Base-by-base conservation (phyloP, 2,329 filamentous ascomycete genomes). In the Monilinia fructicola region DNA sequence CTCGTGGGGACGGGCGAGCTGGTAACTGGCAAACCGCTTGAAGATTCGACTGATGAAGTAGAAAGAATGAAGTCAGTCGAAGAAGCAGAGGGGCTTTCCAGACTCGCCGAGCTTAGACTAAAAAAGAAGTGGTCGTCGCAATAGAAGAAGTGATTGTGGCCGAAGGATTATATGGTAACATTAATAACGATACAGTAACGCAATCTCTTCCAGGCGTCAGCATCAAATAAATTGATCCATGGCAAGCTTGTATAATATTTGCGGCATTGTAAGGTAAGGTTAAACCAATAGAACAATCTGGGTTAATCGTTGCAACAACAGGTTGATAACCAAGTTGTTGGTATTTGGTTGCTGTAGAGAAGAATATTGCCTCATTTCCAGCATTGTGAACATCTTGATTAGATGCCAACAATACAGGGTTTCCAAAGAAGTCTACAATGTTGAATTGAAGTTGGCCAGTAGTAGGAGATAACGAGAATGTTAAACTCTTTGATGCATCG, bases 331-430 rank as follows among this genome's bases (percentile, higher is more conserved):
- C 66, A 28, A 67, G 53, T 16, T n/a, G 5, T 28, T 46, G 40
- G 50, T 62, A 67, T 55, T 50, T 58, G 4, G 38, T 42, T 21
- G 55, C 38, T 10, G 69, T 69, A n/a, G 69, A 52, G 64, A 70
- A 70, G 44, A 59, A 69, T 4, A 70, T 52, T 9, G 66, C 64
- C 53, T 70, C 69, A 55, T 70, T 69, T 5, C 69, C 69, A 11
- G 68, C 44, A 35, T 67, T 67, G n/a, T 69, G 59, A 9, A 35
- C 5, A 65, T 69, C 68, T 52, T 70, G 69, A 21, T 70, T 65
- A 42, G 69, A 70, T 44, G 69, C 59, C 26, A 70, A 54, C 1
- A 69, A 9, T 1, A 70, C 64, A 52, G 64, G 54, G n/a, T 64
- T 38, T 23, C 65, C 65, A 28, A 60, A 68, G 61, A 67, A 35